phyloP scores from a whole-genome alignment of 345 rosid genomes.

The Populus nigra region DNA sequence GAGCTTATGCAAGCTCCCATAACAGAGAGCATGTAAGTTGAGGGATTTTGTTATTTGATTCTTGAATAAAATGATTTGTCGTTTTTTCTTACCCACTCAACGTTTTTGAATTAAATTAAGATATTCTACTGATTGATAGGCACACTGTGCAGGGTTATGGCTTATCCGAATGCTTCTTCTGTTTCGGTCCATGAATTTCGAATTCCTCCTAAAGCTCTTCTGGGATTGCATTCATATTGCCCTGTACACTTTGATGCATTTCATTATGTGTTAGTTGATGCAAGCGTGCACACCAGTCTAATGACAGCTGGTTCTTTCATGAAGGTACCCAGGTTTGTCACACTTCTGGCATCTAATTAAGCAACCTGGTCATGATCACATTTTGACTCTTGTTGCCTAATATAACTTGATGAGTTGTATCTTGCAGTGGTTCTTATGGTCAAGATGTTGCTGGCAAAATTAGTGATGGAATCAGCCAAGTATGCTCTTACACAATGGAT shows the following conservation, averaged over 20 bases:
- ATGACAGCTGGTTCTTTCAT: conserved; percentile 53
- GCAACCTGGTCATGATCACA: conserved; percentile 8
- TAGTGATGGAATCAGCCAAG: conserved; percentile 51
- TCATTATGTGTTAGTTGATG: conserved; percentile 81
- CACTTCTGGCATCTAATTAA: not conserved
- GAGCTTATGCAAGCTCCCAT: conserved; percentile 83
- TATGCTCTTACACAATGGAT: conserved; percentile 26
- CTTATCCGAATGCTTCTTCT: conserved; percentile 52
- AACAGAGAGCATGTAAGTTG: conserved; percentile 50
- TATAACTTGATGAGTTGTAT: conserved; percentile 23
- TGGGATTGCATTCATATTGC: conserved; percentile 89
- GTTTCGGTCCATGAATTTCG: conserved; percentile 83
- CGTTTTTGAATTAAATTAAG: not conserved
- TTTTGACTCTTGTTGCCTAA: conserved; percentile 4
- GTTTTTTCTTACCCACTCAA: not conserved
- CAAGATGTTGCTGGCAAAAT: conserved; percentile 43
- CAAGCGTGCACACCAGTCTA: conserved; percentile 68
- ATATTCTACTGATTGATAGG: not conserved
- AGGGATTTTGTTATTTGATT: conserved; percentile 11
- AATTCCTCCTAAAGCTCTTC: conserved; percentile 87
- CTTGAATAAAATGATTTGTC: not conserved
- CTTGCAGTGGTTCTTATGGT: conserved; percentile 43
- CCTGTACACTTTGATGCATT: conserved; percentile 86
- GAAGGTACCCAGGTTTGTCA: conserved; percentile 65
- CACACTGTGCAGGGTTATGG: conserved; percentile 44